Percentiles rank a stretch among this genome's conserved stretches.
Conservation (phyloP, 2,329 filamentous ascomycete genomes). For the Alternaria alternata region DNA sequence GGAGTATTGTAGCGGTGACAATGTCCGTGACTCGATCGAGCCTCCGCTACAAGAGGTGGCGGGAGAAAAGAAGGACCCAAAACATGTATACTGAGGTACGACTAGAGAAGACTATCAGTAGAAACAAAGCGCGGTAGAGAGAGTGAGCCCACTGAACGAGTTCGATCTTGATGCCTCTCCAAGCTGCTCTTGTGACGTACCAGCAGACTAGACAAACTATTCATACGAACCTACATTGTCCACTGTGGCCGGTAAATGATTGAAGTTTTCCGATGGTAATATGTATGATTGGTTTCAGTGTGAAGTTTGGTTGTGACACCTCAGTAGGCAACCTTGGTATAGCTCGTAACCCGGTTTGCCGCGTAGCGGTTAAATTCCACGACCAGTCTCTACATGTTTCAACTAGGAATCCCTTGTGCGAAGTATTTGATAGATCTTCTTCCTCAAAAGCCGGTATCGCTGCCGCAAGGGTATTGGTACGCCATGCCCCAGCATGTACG, state of each 20-base stretch:
- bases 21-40: neutral
- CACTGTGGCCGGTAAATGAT: neutral
- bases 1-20: neutral
- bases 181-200: neutral
- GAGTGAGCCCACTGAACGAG: neutral
- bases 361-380: neutral
- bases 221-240: neutral
- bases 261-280: neutral
- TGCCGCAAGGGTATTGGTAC: neutral
- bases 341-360: neutral
- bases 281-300: rapidly evolving
- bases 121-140: neutral
- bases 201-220: neutral
- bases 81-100: too few species aligned
- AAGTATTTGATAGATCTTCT: neutral
- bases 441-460: neutral
- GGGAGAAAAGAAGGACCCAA: neutral
- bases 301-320: neutral
- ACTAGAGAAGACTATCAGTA: too few species aligned
- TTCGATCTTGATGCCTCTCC: neutral
- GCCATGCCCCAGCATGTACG: neutral
- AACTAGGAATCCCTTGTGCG: neutral
- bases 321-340: neutral
- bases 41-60: neutral
- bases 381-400: neutral